These are phyloP conservation scores for Boletus vermiculosoides DNA, from an alignment of 768 basidiomycete species.

Conservation along the genomic window DNA sequence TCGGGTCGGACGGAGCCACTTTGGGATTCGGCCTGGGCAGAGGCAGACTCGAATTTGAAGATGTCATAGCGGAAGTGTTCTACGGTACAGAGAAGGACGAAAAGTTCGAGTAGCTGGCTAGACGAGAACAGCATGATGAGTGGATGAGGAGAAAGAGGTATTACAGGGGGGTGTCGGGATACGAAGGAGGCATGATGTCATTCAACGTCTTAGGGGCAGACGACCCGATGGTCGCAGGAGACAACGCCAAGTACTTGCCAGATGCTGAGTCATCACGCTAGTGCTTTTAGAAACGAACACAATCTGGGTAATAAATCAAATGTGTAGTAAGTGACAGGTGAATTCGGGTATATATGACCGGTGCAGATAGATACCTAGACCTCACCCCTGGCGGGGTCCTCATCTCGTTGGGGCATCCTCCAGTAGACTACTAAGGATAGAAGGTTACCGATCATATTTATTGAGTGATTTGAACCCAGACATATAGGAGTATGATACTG, in stretches of 20 bases:
- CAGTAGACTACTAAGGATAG: too few relatives aligned
- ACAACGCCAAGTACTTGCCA: neutral
- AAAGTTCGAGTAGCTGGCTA: constrained; percentile 1
- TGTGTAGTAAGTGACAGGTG: too few relatives aligned
- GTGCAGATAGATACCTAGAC: too few relatives aligned
- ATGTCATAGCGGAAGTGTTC: neutral
- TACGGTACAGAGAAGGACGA: constrained; percentile 1
- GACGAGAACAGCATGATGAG: constrained; percentile 3
- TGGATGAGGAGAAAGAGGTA: neutral
- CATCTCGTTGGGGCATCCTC: too few relatives aligned
- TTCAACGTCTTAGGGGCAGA: neutral
- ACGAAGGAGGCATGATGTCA: neutral
- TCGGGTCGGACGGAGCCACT: constrained; percentile 6
- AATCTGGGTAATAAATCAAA: too few relatives aligned
- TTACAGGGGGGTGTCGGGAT: neutral
- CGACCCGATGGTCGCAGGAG: neutral
- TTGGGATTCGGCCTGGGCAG: neutral
- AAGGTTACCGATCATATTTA: too few relatives aligned
- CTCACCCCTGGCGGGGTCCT: too few relatives aligned
- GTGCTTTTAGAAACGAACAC: neutral
- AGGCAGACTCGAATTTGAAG: neutral
- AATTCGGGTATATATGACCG: too few relatives aligned
- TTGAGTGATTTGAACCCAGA: too few relatives aligned
- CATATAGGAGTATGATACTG: too few relatives aligned
- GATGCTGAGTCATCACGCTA: neutral